Percentiles rank a stretch among this genome's conserved stretches.
Conservation (phyloP, 2,329 filamentous ascomycete species). For the Aspergillus quadrilineatus region DNA sequence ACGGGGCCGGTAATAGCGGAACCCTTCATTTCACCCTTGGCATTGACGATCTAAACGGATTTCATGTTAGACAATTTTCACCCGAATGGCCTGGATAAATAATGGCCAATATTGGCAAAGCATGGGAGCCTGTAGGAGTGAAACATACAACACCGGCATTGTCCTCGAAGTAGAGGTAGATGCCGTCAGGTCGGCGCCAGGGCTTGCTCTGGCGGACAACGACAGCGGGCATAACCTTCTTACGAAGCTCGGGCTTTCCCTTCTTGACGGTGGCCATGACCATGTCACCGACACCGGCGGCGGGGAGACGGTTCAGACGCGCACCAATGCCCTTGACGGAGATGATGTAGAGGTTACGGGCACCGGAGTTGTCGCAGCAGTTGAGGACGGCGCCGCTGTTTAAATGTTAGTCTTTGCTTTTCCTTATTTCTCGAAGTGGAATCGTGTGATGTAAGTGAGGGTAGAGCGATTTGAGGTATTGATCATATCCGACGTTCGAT, state of each 20-base stretch:
- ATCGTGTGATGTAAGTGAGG: not conserved
- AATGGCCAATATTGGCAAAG: not conserved
- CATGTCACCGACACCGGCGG: slow-evolving; percentile 98
- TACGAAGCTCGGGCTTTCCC: slow-evolving; percentile 99
- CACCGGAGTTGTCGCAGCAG: slow-evolving; percentile 99
- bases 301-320: slow-evolving; percentile 93
- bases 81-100: not conserved
- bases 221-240: slow-evolving; percentile 99
- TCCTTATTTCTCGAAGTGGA: slow-evolving; percentile 8
- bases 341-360: slow-evolving; percentile 99
- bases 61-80: not conserved
- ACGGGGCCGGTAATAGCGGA: slow-evolving; percentile 98
- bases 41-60: slow-evolving; percentile 82
- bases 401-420: slow-evolving; percentile 14
- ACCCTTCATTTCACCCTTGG: slow-evolving; percentile 99
- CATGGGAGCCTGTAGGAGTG: not conserved
- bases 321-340: slow-evolving; percentile 98
- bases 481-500: slow-evolving; percentile 13
- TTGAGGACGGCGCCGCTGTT: slow-evolving; percentile 97
- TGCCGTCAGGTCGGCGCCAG: slow-evolving; percentile 97
- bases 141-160: slow-evolving; percentile 94
- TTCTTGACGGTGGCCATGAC: slow-evolving; percentile 99
- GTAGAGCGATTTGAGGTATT: slow-evolving; percentile 1
- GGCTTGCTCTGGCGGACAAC: slow-evolving; percentile 99
- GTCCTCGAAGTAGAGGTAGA: slow-evolving; percentile 99